Base-by-base conservation (phyloP, 345 rosid genomes). In the Lenwebbia sp. region DNA sequence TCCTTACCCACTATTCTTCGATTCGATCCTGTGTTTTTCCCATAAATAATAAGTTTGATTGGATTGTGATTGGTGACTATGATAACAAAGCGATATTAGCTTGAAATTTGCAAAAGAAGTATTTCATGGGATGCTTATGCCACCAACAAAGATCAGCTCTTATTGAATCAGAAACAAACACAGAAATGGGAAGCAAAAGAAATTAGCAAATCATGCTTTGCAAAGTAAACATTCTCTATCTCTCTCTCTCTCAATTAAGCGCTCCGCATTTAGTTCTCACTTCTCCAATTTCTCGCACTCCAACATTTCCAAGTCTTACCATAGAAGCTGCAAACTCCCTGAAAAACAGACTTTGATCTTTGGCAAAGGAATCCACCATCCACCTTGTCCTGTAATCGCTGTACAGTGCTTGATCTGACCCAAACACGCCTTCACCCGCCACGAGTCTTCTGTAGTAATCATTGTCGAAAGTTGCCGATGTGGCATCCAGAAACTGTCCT, bases 251-350 rank as follows among this genome's bases (percentile, higher is more conserved):
- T 92, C 83, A 96, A 54, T 93, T 96, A 11, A 90, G 88, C 28
- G 86, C 89, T 51, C 90, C 81, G 84, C 96, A 91, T n/a, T 93
- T 89, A 25, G 81, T 57, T 90, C 98, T 93, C 54, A 94, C 98
- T 91, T 96, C 92, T 53, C 98, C 95, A 5, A 85, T 86, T 89
- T 93, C 93, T 52, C 87, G 85, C 21, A 93, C 93, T 44, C 95
- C 95, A 50, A 93, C 91, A 89, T 92, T 94, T 85, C 98, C 96
- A 60, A 94, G 93, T 82, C 92, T 94, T 85, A 93, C 92, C 96
- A 94, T 95, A 9, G 98, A 91, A 74, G 89, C 87, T 6, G 90
- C 93, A 85, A 96, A 94, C 89, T 93, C 98, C 84, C 87, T 89
- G 82, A 94, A 94, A 92, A 95, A 95, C 87, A 93, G 88, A 44